Percentiles rank a stretch among this genome's conserved stretches.
Conservation (phyloP, 148 eudicot species). For the Amaranthus hypochondriacus region DNA sequence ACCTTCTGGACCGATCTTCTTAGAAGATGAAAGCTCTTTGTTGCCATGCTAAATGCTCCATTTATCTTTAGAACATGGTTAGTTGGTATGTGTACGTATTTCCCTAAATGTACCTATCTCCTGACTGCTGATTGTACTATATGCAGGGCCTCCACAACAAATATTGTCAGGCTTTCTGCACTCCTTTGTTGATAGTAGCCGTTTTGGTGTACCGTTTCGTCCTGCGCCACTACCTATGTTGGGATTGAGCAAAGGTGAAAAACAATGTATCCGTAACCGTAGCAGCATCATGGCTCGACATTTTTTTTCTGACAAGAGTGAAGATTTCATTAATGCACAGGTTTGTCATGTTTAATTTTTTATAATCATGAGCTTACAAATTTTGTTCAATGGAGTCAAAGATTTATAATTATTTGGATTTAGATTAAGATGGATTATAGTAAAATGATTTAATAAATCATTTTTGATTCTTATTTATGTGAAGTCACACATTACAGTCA, state of each 20-base stretch:
- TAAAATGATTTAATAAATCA: too few relatives aligned
- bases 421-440: too few relatives aligned
- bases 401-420: too few relatives aligned
- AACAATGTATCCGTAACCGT: conserved; percentile 89
- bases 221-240: conserved; percentile 76
- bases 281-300: conserved; percentile 98
- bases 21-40: background rate
- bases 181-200: conserved; percentile 82
- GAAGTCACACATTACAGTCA: too few relatives aligned
- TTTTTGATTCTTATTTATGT: too few relatives aligned
- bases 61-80: background rate
- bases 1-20: background rate
- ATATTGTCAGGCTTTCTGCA: conserved; percentile 84
- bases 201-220: conserved; percentile 62
- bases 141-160: conserved; percentile 90
- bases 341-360: conserved; percentile 26
- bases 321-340: conserved; percentile 88
- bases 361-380: too few relatives aligned
- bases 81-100: background rate
- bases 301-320: conserved; percentile 81
- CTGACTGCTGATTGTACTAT: background rate
- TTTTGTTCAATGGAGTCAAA: too few relatives aligned
- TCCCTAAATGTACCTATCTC: background rate
- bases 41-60: background rate
- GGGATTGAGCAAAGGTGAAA: conserved; percentile 89